Evolutionary conservation across 1,139 yeast species (phyloP).

Genomic region (Scheffersomyces illinoinensis): DNA sequence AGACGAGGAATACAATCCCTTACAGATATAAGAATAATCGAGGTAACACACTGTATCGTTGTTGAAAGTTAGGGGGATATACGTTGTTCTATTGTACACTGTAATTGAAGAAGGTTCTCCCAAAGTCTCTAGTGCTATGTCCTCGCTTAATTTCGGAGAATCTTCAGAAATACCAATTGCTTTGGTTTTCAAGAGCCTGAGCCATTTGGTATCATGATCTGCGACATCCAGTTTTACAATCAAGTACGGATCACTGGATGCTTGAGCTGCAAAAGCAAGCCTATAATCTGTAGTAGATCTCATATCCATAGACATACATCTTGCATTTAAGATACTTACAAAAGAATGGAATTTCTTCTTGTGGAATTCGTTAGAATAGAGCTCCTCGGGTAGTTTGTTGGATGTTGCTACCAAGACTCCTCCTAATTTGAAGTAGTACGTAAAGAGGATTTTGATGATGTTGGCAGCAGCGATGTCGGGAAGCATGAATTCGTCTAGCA

Average conservation of each 20-base stretch:
- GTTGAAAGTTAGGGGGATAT: conserved; percentile 43
- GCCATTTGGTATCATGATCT: conserved; percentile 39
- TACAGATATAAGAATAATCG: conserved; percentile 58
- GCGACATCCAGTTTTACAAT: conserved; percentile 29
- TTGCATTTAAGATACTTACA: conserved; percentile 54
- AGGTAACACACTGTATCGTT: conserved; percentile 46
- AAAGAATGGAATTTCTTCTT: conserved; percentile 58
- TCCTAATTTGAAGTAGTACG: conserved; percentile 69
- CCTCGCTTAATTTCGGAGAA: conserved; percentile 11
- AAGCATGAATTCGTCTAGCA: conserved; percentile 73
- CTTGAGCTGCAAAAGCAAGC: conserved; percentile 32
- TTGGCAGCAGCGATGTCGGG: conserved; percentile 76
- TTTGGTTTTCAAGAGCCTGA: conserved; percentile 20
- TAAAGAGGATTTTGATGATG: conserved; percentile 62
- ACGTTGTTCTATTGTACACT: conserved; percentile 57
- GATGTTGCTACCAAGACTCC: conserved; percentile 77
- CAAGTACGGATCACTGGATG: conserved; percentile 22
- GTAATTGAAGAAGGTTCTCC: conserved; percentile 32
- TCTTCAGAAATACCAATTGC: conserved; percentile 17
- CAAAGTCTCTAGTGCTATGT: conserved; percentile 20
- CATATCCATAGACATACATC: conserved; percentile 69
- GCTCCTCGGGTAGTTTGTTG: conserved; percentile 68
- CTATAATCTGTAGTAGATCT: conserved; percentile 59
- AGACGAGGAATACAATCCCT: conserved; percentile 60
- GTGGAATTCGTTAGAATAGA: conserved; percentile 65